Evolutionary conservation across 148 eudicot genomes (phyloP).

Genomic region (Fagopyrum tataricum): DNA sequence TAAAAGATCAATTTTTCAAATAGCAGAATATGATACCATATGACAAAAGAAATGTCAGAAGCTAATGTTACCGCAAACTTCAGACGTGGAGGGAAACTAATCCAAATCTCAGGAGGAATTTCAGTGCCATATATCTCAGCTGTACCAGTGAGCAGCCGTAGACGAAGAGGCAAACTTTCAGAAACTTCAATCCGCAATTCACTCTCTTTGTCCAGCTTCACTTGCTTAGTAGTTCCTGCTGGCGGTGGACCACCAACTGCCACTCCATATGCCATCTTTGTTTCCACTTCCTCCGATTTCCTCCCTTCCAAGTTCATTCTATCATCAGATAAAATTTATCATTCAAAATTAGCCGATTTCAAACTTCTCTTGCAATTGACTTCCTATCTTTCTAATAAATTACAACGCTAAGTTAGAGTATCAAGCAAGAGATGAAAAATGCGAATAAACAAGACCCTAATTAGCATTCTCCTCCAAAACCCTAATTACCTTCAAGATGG

Average conservation of each 20-base stretch:
- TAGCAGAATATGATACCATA: not conserved
- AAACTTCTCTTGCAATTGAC: not conserved
- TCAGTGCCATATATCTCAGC: constrained; percentile 94
- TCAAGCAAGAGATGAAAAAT: not conserved
- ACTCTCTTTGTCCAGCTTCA: constrained; percentile 77
- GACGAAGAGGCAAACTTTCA: constrained; percentile 56
- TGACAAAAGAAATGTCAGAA: not conserved
- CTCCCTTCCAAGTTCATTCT: not conserved
- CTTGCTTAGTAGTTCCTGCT: constrained; percentile 42
- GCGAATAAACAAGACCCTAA: not conserved
- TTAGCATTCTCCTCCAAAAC: not conserved
- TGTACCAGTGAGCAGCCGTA: constrained; percentile 53
- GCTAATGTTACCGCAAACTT: constrained; percentile 73
- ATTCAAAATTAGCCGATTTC: not conserved
- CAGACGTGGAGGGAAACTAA: constrained; percentile 75
- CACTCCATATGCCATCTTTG: constrained; percentile 46
- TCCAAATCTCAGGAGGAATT: constrained; percentile 81
- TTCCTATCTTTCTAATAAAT: not conserved
- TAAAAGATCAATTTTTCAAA: too few species aligned
- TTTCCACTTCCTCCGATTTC: not conserved
- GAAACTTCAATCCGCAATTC: constrained; percentile 81
- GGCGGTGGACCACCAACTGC: constrained; percentile 29
- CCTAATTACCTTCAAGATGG: not conserved
- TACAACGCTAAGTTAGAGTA: not conserved
- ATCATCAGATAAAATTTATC: not conserved